Conservation (phyloP, 176 grass and related monocot genomes). For the Alloteropsis semialata region DNA sequence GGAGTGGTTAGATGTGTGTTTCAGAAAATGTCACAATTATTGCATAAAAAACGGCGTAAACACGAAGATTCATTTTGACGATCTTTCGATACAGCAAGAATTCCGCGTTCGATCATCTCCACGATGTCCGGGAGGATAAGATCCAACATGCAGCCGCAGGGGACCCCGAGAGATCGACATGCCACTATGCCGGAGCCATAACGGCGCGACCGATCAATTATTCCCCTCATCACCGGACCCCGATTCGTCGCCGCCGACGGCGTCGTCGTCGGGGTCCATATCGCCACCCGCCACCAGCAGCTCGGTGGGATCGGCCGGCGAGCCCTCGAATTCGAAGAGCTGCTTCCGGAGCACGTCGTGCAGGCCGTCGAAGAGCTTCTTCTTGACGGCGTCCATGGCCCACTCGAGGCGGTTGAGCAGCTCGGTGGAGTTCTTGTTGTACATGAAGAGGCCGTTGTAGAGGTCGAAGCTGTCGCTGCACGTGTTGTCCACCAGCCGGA, state of each 20-base stretch:
- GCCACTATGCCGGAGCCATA: neutral
- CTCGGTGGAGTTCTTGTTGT: constrained; percentile 80
- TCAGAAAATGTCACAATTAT: neutral
- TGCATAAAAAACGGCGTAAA: neutral
- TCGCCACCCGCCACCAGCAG: neutral
- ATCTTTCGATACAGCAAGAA: neutral
- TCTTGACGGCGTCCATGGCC: constrained; percentile 66
- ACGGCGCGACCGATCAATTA: neutral
- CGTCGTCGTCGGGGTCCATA: neutral
- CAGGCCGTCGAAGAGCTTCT: constrained; percentile 57
- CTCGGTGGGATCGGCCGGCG: neutral
- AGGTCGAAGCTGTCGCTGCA: constrained; percentile 93
- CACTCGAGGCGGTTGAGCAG: constrained; percentile 63
- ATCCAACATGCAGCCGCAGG: neutral
- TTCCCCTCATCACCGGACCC: neutral
- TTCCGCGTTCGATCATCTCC: neutral
- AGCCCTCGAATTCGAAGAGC: constrained; percentile 49
- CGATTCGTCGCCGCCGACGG: neutral
- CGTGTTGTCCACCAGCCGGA: constrained; percentile 76
- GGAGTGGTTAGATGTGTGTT: neutral
- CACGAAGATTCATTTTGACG: neutral
- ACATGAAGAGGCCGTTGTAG: constrained; percentile 92
- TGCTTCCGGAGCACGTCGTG: constrained; percentile 68
- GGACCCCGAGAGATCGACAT: neutral
- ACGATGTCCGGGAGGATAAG: neutral